phyloP scores from a whole-genome alignment of 2,329 filamentous ascomycete species.

The Cercospora canescens region DNA sequence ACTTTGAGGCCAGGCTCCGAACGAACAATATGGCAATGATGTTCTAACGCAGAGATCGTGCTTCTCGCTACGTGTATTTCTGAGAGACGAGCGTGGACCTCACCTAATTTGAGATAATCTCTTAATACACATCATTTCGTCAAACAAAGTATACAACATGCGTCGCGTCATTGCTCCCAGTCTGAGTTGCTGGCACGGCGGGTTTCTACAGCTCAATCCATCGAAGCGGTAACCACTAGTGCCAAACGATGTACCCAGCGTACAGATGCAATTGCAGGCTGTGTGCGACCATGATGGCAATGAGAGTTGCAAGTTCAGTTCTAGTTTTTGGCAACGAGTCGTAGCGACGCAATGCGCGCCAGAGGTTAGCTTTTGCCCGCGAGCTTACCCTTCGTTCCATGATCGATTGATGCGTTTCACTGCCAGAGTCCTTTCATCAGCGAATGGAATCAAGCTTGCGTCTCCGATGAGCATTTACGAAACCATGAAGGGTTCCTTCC shows the following conservation, averaged over 20 bases:
- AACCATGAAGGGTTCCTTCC: background rate
- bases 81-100: no score
- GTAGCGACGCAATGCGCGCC: background rate
- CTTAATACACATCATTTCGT: no score
- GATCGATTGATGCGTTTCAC: background rate
- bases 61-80: background rate
- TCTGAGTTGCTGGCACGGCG: background rate
- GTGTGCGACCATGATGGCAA: background rate
- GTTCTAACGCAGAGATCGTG: background rate
- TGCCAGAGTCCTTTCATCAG: background rate
- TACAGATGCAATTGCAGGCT: background rate
- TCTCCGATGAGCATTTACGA: background rate
- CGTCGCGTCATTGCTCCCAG: no score
- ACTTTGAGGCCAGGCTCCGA: background rate
- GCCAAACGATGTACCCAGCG: no score
- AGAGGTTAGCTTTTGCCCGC: background rate
- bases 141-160: no score
- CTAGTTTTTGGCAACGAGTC: background rate
- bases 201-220: no score
- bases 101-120: no score
- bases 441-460: background rate
- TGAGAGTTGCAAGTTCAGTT: background rate
- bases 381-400: background rate
- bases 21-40: slow-evolving; percentile 1
- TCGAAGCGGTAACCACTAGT: no score